phyloP scores from a whole-genome alignment of 2,329 filamentous ascomycete genomes.

The Microcyclospora pomicola region DNA sequence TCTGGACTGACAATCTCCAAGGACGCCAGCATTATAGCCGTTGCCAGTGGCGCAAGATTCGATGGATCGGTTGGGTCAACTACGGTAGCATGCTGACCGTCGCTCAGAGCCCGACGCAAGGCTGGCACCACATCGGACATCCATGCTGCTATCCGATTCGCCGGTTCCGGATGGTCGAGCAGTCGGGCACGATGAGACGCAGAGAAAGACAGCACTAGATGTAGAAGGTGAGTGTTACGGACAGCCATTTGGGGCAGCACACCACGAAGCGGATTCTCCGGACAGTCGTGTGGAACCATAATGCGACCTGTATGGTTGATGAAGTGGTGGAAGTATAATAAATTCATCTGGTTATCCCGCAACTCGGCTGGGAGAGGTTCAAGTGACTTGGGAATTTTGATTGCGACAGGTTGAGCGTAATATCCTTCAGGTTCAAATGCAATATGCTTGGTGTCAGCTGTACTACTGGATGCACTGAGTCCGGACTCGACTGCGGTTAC shows the following conservation, averaged over 20 bases:
- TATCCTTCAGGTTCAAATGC: constrained; percentile 50
- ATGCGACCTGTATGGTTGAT: constrained; percentile 67
- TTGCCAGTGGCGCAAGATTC: constrained; percentile 60
- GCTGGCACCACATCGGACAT: constrained; percentile 66
- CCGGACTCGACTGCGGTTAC: constrained; percentile 18
- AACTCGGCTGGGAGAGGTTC: constrained; percentile 44
- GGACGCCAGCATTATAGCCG: constrained; percentile 72
- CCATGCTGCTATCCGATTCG: constrained; percentile 65
- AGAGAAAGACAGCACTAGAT: constrained; percentile 66
- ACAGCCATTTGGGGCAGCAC: constrained; percentile 55
- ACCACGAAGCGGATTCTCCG: constrained; percentile 45
- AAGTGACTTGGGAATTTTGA: constrained; percentile 46
- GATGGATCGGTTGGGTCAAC: constrained; percentile 41
- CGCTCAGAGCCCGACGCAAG: constrained; percentile 48
- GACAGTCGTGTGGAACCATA: constrained; percentile 47
- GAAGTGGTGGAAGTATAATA: constrained; percentile 62
- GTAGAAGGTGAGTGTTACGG: constrained; percentile 56
- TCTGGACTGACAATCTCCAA: constrained; percentile 72
- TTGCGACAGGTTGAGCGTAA: constrained; percentile 53
- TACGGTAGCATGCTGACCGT: constrained; percentile 12
- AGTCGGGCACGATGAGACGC: constrained; percentile 70
- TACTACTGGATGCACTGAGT: constrained; percentile 14
- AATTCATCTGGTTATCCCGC: constrained; percentile 62
- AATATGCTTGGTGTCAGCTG: constrained; percentile 24
- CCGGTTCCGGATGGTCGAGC: constrained; percentile 58